Base-by-base conservation (phyloP, 2,329 filamentous ascomycete genomes). In the Colletotrichum sp. region DNA sequence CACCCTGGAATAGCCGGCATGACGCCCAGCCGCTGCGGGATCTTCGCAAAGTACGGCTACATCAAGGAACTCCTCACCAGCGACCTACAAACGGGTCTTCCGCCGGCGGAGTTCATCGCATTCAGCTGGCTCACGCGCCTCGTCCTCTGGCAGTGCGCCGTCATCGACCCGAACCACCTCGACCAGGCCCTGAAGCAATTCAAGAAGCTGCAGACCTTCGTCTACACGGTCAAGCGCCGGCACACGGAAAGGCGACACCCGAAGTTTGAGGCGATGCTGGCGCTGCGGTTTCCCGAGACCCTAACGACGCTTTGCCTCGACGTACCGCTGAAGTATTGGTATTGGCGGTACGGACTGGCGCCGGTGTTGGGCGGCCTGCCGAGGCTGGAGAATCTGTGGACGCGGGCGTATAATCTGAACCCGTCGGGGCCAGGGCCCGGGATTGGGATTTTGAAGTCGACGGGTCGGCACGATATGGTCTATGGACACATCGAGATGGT, bases 271-370 rank as follows among this genome's bases (percentile, higher is more conserved):
- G 26, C 26, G 26, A 26, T 26, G 26, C 26, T 26, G 10, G 43
- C n/a, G 43, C 1, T 48, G n/a, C 43, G 43, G n/a, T 52, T 52
- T 3, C 43, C 43, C 43, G 43, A 52, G 9, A 52, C 43, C 6
- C 2, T 52, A 12, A 3, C 2, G n/a, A 52, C 43, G 10, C 43
- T 52, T 0, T 21, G 43, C 10, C 3, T 52, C 6, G 43, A 52
- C 12, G 43, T 6, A 6, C 43, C 43, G 43, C 7, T 21, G n/a
- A 2, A 7, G 1, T 52, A 52, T 52, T 21, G 43, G 43, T 13
- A 1, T 2, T 3, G 6, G 10, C 10, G n/a, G n/a, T 21, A 1
- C 10, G 43, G n/a, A 2, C 10, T 52, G n/a, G n/a, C 16, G 4
- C n/a, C 43, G 43, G 43, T 13, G 10, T 52, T 52, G 0, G 12